A percentile compares a stretch with the other conserved stretches of the same genome.
These are phyloP conservation scores for Tranzscheliella williamsii DNA, from an alignment of 1,284 basidiomycete genomes.

Conservation along the genomic window DNA sequence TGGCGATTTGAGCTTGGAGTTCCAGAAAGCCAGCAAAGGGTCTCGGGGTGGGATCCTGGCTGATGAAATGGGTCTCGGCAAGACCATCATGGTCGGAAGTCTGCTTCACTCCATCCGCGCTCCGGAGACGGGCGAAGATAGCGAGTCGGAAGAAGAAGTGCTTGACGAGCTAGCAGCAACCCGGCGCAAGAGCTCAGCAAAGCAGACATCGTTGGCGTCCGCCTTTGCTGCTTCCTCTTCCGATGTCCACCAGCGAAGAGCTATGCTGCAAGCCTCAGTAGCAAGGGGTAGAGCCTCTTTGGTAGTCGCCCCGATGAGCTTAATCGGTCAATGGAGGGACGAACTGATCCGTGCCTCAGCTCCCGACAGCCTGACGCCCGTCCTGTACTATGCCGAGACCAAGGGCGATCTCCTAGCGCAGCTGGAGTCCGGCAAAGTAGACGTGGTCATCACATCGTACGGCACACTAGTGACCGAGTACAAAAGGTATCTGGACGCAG, in stretches of 20 bases:
- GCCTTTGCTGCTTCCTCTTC: slow-evolving; percentile 40
- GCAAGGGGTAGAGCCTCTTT: slow-evolving; percentile 68
- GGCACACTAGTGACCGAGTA: slow-evolving; percentile 64
- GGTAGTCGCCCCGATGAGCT: slow-evolving; percentile 88
- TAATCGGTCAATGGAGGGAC: slow-evolving; percentile 86
- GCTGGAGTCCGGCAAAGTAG: slow-evolving; percentile 65
- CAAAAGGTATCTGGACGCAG: slow-evolving; percentile 36
- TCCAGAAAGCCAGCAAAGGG: slow-evolving; percentile 78
- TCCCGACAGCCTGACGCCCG: slow-evolving; percentile 68
- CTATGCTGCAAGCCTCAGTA: slow-evolving; percentile 28
- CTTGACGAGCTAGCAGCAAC: slow-evolving; percentile 1
- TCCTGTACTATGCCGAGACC: slow-evolving; percentile 75
- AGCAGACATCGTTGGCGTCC: slow-evolving; percentile 47
- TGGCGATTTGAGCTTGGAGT: slow-evolving; percentile 87
- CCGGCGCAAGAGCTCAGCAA: slow-evolving; percentile 14
- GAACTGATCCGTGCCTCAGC: slow-evolving; percentile 72
- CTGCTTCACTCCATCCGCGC: slow-evolving; percentile 76
- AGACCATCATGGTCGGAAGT: slow-evolving; percentile 93
- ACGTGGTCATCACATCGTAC: slow-evolving; percentile 87
- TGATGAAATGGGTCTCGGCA: slow-evolving; percentile 85
- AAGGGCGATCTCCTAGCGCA: slow-evolving; percentile 73
- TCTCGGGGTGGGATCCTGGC: slow-evolving; percentile 85
- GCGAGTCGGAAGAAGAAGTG: slow-evolving; percentile 17
- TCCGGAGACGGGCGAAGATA: slow-evolving; percentile 19
- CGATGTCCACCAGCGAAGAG: slow-evolving; percentile 9